Conservation (phyloP, 176 grass and related monocot species). For the Rhipidocladum racemiflorum region DNA sequence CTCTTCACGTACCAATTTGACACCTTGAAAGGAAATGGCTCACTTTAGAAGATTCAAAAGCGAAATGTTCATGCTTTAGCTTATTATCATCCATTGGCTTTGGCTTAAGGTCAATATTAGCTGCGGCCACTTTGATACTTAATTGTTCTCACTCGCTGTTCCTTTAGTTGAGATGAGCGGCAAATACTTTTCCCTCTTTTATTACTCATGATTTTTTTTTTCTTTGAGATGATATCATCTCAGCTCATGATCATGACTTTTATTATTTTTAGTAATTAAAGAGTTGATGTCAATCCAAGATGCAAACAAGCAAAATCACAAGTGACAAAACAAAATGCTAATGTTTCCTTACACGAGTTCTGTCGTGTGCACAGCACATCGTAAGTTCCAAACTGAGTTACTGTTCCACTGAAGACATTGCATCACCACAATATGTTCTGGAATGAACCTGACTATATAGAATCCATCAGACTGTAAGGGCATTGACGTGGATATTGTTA, state of each 20-base stretch:
- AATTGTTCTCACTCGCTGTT: not conserved
- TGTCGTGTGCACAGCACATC: not conserved
- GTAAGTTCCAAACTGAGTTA: not conserved
- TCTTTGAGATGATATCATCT: not conserved
- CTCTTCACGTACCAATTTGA: constrained; percentile 31
- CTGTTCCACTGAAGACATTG: not conserved
- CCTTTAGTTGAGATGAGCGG: not conserved
- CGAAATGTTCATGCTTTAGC: not conserved
- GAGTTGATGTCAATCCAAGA: not conserved
- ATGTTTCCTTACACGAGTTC: not conserved
- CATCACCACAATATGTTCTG: not conserved
- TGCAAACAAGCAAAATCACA: constrained; percentile 13
- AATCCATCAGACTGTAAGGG: not conserved
- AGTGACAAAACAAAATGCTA: not conserved
- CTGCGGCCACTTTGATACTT: not conserved
- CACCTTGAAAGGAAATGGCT: not conserved
- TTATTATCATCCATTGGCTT: not conserved
- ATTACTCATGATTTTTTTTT: not conserved
- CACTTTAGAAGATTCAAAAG: constrained; percentile 19
- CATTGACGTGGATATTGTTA: constrained; percentile 1
- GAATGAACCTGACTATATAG: not conserved
- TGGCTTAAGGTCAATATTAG: constrained; percentile 25
- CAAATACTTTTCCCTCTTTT: not conserved
- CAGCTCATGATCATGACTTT: not conserved
- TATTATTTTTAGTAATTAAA: not conserved